Percentiles rank a stretch among this genome's conserved stretches.
phyloP scores from a whole-genome alignment of 1,139 yeast species.

The Debaryomyces coudertii region DNA sequence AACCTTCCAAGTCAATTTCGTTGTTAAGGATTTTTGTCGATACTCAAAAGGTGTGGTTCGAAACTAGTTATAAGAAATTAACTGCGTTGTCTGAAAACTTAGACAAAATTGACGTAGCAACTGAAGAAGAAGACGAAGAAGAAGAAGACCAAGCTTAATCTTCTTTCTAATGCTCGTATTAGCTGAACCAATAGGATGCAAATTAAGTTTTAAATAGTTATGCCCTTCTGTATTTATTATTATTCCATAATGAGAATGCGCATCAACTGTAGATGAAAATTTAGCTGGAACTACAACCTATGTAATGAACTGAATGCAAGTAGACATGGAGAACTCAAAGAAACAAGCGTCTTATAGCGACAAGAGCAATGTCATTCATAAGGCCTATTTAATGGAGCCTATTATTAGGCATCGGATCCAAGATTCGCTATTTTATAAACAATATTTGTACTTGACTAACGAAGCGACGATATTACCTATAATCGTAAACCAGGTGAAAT shows the following conservation, averaged over 20 bases:
- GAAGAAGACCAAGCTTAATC: conserved; percentile 9
- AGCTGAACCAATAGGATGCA: neutral
- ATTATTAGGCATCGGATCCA: conserved; percentile 68
- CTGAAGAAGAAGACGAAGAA: conserved; percentile 34
- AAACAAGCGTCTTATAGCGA: conserved; percentile 29
- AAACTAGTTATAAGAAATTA: conserved; percentile 44
- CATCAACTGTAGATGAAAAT: conserved; percentile 3
- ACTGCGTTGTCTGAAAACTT: conserved; percentile 33
- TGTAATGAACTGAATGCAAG: neutral
- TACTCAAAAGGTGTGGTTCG: conserved; percentile 72
- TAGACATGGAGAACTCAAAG: conserved; percentile 5
- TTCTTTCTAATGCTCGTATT: neutral
- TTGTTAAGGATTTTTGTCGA: conserved; percentile 63
- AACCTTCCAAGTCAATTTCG: conserved; percentile 64
- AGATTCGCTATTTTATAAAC: conserved; percentile 72
- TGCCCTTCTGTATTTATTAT: conserved; percentile 1
- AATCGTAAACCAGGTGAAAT: conserved; percentile 40
- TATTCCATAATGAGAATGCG: conserved; percentile 3
- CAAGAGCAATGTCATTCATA: conserved; percentile 40
- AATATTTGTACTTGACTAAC: conserved; percentile 60
- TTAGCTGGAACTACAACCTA: neutral
- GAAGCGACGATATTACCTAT: conserved; percentile 50
- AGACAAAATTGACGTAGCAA: conserved; percentile 38
- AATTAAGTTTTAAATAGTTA: neutral
- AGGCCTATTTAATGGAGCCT: conserved; percentile 62